Evolutionary conservation across 2,329 filamentous ascomycete species (phyloP), one percentile per base, ranked within the genome.

Genomic region (Aphanoascus verrucosus): DNA sequence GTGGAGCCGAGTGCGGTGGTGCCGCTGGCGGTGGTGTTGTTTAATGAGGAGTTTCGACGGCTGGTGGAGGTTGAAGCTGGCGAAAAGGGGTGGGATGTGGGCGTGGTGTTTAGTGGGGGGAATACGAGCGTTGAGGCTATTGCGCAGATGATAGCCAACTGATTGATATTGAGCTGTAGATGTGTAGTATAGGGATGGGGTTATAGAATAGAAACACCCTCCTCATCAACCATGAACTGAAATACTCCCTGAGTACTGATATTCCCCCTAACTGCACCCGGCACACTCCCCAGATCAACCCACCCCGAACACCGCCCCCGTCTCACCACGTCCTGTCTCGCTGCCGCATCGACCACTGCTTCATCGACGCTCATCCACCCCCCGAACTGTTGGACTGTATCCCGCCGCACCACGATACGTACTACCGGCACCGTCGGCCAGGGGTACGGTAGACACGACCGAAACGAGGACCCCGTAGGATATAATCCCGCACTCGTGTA

Each of bases 1-100:
- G 82, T 96, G 11, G 91, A 97, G 75, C 91, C 91, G 19, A 90
- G 85, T 68, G 81, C 86, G 0, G 88, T 84, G 1, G 90, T 96
- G n/a, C 81, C 82, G 1, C 68, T 97, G 56, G 93, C 91, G 0
- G 86, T 87, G 6, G 84, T 83, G 50, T 71, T 97, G 60, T 96
- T 81, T 59, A 85, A 95, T 66, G 87, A 94, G 69, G 87, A 89
- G 3, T 96, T 96, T 58, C 74, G 88, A 55, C 66, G 64, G 11
- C 68, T 84, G 68, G 85, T 90, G 9, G 68, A 67, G 53, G 59
- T 61, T 56, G 85, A 90, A 67, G 85, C 74, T 0, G 86, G 86
- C 0, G 76, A 80, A 50, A 74, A 79, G 11, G 88, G 87, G 0
- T 95, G 89, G 88, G 80, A 84, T 69, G 62, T 84, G 14, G 80